Base-by-base conservation (phyloP, 129 eudicot species). In the Flaveria trinervia region DNA sequence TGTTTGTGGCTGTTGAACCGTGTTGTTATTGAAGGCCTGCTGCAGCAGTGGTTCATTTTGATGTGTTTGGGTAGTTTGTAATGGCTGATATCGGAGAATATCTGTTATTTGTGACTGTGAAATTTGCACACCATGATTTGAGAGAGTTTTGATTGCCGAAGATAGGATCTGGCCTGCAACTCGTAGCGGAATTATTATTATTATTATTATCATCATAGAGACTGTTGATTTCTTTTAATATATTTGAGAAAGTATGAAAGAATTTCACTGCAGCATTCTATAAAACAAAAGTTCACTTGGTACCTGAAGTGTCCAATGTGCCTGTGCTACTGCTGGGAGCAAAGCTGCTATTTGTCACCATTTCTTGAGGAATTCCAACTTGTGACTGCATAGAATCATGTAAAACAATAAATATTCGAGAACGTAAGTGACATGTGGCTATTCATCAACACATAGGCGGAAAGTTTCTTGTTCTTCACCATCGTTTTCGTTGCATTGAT, bases 141-240 rank as follows among this genome's bases (percentile, higher is more conserved):
- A 5, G 46, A 43, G 9, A 55, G 33, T 41, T 14, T 26, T 43
- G 10, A 65, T 44, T 15, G 68, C 59, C 15, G 81, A 33, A 43
- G 67, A 18, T 8, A 68, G 33, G 14, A 77, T 57, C 13, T 25
- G 81, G 48, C 68, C 81, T 77, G 81, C 52, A 77, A 77, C 68
- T 54, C 44, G 23, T 22, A 52, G 44, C 57, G 16, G 20, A 13
- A n/a, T 55, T 41, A 67, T 60, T 5, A 74, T 20, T 20, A 74
- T 20, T 20, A 20, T 39, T 16, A 12, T 36, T 60, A 60, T 23
- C 8, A 17, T 67, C 52, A 65, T n/a, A n/a, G 12, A 18, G 28
- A 67, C 9, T n/a, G n/a, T 41, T 61, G 13, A 23, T 41, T 67
- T 67, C 1, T 41, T 8, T 16, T 12, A 67, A 41, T 28, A n/a